phyloP scores from a whole-genome alignment of 2,329 filamentous ascomycete genomes.

The Fusarium scirpi region DNA sequence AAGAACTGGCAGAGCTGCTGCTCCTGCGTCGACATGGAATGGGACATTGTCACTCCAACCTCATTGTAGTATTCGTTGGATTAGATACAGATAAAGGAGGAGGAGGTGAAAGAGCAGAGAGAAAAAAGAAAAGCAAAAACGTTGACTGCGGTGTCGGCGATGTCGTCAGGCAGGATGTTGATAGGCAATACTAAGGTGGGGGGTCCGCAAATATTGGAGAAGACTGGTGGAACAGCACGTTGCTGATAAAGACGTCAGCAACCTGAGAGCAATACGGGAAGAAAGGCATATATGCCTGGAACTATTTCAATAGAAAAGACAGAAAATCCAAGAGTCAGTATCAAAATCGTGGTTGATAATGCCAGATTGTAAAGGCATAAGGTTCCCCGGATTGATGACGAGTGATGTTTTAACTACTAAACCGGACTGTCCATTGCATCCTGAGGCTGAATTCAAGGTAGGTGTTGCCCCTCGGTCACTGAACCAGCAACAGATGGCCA shows the following conservation, averaged over 20 bases:
- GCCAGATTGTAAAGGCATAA: conserved; percentile 3
- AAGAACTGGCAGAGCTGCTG: conserved; percentile 86
- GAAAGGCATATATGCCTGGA: conserved; percentile 3
- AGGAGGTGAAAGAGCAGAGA: background rate
- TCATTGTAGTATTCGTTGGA: conserved; percentile 44
- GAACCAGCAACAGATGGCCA: conserved; percentile 26
- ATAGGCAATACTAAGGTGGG: conserved; percentile 28
- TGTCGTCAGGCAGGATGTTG: conserved; percentile 42
- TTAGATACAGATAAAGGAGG: background rate
- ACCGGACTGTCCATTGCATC: conserved; percentile 35
- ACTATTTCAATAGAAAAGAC: background rate
- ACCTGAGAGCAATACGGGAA: conserved; percentile 11
- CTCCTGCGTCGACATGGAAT: conserved; percentile 74
- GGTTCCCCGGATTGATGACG: conserved; percentile 13
- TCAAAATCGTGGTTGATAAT: conserved; percentile 5
- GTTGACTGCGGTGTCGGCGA: conserved; percentile 38
- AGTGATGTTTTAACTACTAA: background rate
- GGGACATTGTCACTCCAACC: conserved; percentile 59
- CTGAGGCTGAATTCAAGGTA: conserved; percentile 38
- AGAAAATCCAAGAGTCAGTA: background rate
- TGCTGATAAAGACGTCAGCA: conserved; percentile 37
- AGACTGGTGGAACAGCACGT: conserved; percentile 38
- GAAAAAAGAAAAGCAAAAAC: conserved; percentile 12
- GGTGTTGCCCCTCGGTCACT: conserved; percentile 41
- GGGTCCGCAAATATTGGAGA: conserved; percentile 40